Evolutionary conservation across 164 flowering plant genomes (phyloP), one percentile per base, ranked within the genome.

Genomic region (Taxillus chinensis): DNA sequence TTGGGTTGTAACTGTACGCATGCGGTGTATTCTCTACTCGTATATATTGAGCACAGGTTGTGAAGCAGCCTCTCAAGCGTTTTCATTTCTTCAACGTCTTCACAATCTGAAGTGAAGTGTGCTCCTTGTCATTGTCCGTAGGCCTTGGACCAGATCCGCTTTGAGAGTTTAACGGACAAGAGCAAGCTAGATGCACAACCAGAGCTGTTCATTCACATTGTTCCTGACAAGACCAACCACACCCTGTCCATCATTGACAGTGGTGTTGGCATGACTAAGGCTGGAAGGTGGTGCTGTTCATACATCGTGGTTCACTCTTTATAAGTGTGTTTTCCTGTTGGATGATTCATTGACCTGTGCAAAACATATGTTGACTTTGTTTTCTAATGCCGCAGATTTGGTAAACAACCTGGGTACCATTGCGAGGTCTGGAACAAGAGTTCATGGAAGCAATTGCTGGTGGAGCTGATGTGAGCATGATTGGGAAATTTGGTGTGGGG

Each of bases 391-490:
- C 2, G 27, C 27, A 80, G 86, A 82, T 67, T 71, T 82, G 80
- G 86, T 80, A 68, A 82, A 80, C 80, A 82, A 78, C 16, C 75
- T 80, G 27, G 84, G 84, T 62, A 80, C 80, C n/a, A 75, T 78
- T 70, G 84, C 87, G 5, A 75, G 83, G 69, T 83, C 85, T 50
- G 85, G 83, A 5, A 83, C 87, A 72, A 57, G 87, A 83, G 42
- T 83, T 83, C 69, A 81, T 83, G 87, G 84, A 83, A 63, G 84
- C 87, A 6, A 55, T 83, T 59, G 78, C 81, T 64, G 87, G 83
- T 61, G 84, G 87, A 51, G 87, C 83, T 56, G 87, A 83, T 76
- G 85, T 83, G 3, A 83, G 87, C 75, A 81, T 79, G 87, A 79
- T 83, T 68, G 85, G 87, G 5, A 83, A 83, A 66, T 81, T 83